Conservation (phyloP, 352 stramenopile genomes). For the Phytophthora macrochlamydospora region DNA sequence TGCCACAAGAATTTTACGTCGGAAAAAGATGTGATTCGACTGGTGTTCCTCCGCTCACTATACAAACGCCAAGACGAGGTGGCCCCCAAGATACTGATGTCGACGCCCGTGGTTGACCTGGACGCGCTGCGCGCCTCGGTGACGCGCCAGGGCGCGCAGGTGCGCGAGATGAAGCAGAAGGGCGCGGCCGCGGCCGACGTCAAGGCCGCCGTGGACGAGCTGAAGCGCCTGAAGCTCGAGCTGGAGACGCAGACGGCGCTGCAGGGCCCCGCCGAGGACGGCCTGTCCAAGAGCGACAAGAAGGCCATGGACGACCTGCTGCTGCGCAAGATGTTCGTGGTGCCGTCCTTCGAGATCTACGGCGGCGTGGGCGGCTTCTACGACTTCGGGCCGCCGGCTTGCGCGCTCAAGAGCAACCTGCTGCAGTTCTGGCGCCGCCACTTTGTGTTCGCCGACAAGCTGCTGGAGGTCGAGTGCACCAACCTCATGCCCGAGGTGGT, state of each 20-base stretch:
- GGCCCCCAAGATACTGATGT: slow-evolving; percentile 1
- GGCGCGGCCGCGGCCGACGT: slow-evolving; percentile 85
- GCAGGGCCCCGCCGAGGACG: slow-evolving; percentile 64
- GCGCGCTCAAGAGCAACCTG: slow-evolving; percentile 97
- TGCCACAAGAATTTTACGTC: neutral
- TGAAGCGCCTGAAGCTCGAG: slow-evolving; percentile 95
- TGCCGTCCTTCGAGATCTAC: slow-evolving; percentile 99
- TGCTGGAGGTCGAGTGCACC: slow-evolving; percentile 99
- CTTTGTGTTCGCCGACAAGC: slow-evolving; percentile 98
- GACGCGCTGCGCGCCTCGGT: slow-evolving; percentile 93
- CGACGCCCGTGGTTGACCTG: slow-evolving; percentile 78
- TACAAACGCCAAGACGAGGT: slow-evolving; percentile 29
- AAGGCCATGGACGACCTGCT: slow-evolving; percentile 97
- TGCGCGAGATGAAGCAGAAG: slow-evolving; percentile 98
- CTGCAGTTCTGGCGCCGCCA: slow-evolving; percentile 97
- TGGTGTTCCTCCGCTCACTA: slow-evolving; percentile 7
- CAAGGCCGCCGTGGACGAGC: slow-evolving; percentile 91
- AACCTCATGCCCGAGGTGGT: slow-evolving; percentile 98
- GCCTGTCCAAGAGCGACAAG: slow-evolving; percentile 79
- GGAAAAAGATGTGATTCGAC: neutral
- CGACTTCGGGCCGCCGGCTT: slow-evolving; percentile 97
- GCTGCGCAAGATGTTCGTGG: slow-evolving; percentile 99
- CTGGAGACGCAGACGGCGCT: slow-evolving; percentile 83
- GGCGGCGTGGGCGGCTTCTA: slow-evolving; percentile 98
- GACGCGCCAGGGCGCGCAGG: slow-evolving; percentile 94